Conservation (phyloP, 306 rosid genomes). For the Prunus campanulata region DNA sequence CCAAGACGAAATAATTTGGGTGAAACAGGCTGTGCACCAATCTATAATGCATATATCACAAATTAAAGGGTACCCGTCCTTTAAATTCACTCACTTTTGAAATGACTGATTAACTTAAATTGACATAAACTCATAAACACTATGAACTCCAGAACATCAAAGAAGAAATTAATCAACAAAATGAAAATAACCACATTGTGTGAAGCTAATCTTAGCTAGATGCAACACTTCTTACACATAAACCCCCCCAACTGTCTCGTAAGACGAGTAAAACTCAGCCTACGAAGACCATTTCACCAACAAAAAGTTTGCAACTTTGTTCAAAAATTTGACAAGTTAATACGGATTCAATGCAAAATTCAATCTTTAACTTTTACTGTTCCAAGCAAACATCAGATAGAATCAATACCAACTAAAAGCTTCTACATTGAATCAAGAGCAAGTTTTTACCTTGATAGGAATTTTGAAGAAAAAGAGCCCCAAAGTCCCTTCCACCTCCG, state of each 20-base stretch:
- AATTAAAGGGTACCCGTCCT: background rate
- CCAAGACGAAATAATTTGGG: background rate
- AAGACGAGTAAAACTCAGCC: background rate
- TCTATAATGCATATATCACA: background rate
- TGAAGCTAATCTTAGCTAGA: background rate
- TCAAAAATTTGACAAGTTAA: background rate
- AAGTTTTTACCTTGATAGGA: constrained; percentile 62
- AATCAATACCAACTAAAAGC: background rate
- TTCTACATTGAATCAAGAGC: background rate
- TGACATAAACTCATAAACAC: background rate
- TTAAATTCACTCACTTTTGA: background rate
- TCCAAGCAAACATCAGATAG: background rate
- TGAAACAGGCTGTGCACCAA: background rate
- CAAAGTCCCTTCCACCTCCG: constrained; percentile 56
- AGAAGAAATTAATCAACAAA: background rate
- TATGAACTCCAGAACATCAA: background rate
- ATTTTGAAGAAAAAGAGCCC: constrained; percentile 57
- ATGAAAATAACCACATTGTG: background rate
- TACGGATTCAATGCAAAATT: background rate
- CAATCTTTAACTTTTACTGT: background rate
- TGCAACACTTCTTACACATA: background rate
- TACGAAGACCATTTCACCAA: background rate
- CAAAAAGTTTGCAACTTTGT: background rate
- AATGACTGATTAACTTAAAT: no score
- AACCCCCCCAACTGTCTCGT: background rate